Evolutionary conservation across 345 rosid species (phyloP).

Genomic region (Theobroma cacao): DNA sequence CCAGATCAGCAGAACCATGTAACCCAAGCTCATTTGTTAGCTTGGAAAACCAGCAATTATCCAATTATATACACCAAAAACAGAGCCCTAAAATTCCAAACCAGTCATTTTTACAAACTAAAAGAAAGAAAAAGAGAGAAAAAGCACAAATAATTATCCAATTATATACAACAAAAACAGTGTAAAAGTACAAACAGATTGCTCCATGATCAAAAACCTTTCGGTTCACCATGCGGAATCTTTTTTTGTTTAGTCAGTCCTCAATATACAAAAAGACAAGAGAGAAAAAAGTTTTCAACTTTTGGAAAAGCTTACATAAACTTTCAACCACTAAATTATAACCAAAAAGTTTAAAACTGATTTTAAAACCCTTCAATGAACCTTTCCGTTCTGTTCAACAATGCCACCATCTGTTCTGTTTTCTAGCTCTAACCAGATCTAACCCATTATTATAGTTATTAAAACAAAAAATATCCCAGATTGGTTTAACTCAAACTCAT

Average conservation of each 20-base stretch:
- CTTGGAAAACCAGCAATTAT: slow-evolving; percentile 1
- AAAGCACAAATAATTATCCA: background rate
- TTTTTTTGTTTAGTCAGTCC: slow-evolving; percentile 21
- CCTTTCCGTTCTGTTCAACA: background rate
- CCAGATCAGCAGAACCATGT: background rate
- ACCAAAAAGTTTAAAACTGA: slow-evolving; percentile 15
- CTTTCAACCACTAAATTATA: slow-evolving; percentile 39
- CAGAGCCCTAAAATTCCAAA: background rate
- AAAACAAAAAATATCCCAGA: slow-evolving; percentile 17
- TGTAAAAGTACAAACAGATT: slow-evolving; percentile 9
- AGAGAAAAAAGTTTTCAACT: slow-evolving; percentile 35
- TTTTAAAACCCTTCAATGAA: background rate
- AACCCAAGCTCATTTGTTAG: background rate
- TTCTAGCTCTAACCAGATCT: slow-evolving; percentile 31
- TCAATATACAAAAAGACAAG: slow-evolving; percentile 37
- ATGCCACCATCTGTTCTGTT: slow-evolving; percentile 20
- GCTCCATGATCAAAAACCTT: slow-evolving; percentile 20
- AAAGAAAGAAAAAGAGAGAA: background rate
- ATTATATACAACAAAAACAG: slow-evolving; percentile 13
- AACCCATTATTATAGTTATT: slow-evolving; percentile 19
- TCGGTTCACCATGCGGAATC: slow-evolving; percentile 25
- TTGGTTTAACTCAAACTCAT: slow-evolving; percentile 13
- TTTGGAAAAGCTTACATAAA: slow-evolving; percentile 43
- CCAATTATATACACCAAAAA: slow-evolving; percentile 3
- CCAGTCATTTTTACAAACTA: background rate